Conservation (phyloP, 164 flowering plant species). For the Chimonanthus salicifolius region DNA sequence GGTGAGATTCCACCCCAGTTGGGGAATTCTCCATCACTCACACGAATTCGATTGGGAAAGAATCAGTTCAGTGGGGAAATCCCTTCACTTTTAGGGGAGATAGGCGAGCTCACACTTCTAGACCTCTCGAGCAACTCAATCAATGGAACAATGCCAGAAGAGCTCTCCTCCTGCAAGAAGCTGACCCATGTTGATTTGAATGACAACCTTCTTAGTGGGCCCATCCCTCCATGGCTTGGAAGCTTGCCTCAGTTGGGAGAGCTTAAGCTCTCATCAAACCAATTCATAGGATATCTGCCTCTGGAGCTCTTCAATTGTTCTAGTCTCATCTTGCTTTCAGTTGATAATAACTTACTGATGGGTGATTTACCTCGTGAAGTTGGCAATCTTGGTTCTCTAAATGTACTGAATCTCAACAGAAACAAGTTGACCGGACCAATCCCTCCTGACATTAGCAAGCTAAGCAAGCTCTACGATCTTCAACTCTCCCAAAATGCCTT, state of each 20-base stretch:
- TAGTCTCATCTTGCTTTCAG: conserved; percentile 63
- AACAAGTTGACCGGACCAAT: conserved; percentile 62
- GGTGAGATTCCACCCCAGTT: conserved; percentile 59
- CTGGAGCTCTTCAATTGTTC: conserved; percentile 58
- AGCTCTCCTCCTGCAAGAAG: conserved; percentile 70
- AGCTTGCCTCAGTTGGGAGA: conserved; percentile 69
- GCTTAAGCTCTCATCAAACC: conserved; percentile 69
- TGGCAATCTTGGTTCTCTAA: conserved; percentile 56
- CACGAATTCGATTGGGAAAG: conserved; percentile 65
- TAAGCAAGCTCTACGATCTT: conserved; percentile 74
- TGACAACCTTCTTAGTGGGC: conserved; percentile 60
- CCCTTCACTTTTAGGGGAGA: conserved; percentile 54
- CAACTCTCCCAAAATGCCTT: conserved; percentile 58
- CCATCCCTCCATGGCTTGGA: conserved; percentile 77
- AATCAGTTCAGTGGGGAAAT: conserved; percentile 64
- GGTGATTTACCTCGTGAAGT: conserved; percentile 64
- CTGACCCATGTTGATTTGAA: conserved; percentile 77
- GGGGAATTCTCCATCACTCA: conserved; percentile 64
- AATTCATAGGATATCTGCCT: conserved; percentile 62
- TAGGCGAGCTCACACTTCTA: conserved; percentile 50
- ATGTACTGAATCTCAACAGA: conserved; percentile 51
- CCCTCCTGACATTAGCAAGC: conserved; percentile 51
- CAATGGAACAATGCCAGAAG: conserved; percentile 58
- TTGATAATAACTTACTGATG: conserved; percentile 52
- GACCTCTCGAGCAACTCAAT: conserved; percentile 76